Conservation (phyloP, 345 rosid genomes). For the Rhizophora apiculata region DNA sequence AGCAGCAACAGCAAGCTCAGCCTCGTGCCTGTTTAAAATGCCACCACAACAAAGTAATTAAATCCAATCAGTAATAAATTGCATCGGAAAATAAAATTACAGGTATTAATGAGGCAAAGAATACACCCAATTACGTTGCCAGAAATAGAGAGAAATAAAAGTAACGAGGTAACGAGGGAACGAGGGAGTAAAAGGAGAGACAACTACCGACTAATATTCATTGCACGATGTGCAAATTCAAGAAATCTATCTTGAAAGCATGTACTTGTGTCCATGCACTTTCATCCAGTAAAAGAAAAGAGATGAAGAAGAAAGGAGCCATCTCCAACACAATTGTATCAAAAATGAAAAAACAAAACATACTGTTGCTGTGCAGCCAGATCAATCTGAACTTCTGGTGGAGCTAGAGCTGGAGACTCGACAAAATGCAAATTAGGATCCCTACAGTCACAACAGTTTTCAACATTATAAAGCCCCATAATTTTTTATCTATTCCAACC, state of each 20-base stretch:
- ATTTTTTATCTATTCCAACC: background rate
- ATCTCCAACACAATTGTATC: background rate
- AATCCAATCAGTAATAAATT: background rate
- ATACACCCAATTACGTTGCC: no score
- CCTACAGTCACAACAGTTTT: constrained; percentile 20
- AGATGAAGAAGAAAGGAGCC: background rate
- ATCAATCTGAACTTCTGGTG: constrained; percentile 90
- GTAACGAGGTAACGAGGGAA: no score
- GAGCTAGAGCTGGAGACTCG: constrained; percentile 88
- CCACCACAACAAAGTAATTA: background rate
- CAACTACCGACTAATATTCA: no score
- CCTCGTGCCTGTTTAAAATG: constrained; percentile 54
- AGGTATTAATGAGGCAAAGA: no score
- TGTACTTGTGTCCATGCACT: no score
- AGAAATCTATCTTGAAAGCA: background rate
- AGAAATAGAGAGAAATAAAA: no score
- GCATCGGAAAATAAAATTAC: background rate
- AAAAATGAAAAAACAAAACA: constrained; percentile 9
- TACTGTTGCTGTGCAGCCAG: constrained; percentile 84
- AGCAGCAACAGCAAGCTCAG: constrained; percentile 67
- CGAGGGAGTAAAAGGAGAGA: no score
- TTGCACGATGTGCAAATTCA: background rate
- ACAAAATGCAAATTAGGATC: constrained; percentile 90
- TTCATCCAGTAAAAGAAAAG: no score
- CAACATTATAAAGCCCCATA: background rate